Percentiles rank a stretch among this genome's conserved stretches.
phyloP scores from a whole-genome alignment of 129 eudicot genomes.

The Lactuca saligna region DNA sequence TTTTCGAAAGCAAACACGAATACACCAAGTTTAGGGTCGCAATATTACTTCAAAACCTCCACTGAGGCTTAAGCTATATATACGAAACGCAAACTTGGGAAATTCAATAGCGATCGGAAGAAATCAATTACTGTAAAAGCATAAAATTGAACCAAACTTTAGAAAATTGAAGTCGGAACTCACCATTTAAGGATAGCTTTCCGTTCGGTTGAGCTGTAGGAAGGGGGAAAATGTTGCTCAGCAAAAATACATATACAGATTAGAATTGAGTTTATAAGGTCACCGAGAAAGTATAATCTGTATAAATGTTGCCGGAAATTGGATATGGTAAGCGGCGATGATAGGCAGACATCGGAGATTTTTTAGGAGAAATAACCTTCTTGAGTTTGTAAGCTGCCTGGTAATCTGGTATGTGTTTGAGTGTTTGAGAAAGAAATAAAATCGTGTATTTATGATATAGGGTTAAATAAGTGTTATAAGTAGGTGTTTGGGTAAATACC shows the following conservation, averaged over 20 bases:
- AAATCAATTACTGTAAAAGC: background rate
- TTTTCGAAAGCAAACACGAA: background rate
- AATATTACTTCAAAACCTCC: background rate
- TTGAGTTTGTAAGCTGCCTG: background rate
- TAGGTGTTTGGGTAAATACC: too few species aligned
- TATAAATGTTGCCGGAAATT: conserved; percentile 10
- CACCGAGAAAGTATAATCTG: background rate
- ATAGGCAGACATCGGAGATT: conserved; percentile 8
- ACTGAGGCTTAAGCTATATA: background rate
- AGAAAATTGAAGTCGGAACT: background rate
- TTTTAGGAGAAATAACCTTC: conserved; percentile 1
- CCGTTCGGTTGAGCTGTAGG: conserved; percentile 9
- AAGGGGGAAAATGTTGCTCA: background rate
- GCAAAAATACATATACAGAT: background rate
- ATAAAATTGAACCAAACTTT: background rate
- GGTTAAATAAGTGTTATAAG: too few species aligned
- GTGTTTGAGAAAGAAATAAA: too few species aligned
- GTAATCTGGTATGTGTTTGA: too few species aligned
- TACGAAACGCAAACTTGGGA: background rate
- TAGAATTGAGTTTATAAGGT: background rate
- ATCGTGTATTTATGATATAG: background rate
- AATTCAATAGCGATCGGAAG: too few species aligned
- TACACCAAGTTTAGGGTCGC: background rate
- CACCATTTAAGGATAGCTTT: conserved; percentile 18
- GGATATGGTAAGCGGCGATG: conserved; percentile 17